Evolutionary conservation across 2,329 filamentous ascomycete genomes (phyloP).

Genomic region (Podosphaera aphanis): DNA sequence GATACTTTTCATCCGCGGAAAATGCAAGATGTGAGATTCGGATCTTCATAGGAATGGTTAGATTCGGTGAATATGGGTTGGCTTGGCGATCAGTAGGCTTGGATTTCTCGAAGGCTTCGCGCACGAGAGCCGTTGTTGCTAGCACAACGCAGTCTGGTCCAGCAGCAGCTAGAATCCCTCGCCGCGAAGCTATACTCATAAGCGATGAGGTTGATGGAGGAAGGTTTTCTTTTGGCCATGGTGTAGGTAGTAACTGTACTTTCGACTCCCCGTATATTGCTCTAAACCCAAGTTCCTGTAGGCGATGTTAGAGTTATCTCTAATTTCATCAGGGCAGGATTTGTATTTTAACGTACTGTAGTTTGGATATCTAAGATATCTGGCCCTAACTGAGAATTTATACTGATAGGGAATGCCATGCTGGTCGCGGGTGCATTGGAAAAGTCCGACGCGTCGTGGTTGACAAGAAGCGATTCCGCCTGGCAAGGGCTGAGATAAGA

Average conservation of each 20-base stretch:
- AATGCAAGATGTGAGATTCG: constrained; percentile 77
- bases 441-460: not conserved
- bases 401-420: constrained; percentile 1
- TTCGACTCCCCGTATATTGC: constrained; percentile 61
- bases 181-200: constrained; percentile 56
- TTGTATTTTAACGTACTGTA: constrained; percentile 33
- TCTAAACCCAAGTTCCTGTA: constrained; percentile 54
- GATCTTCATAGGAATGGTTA: constrained; percentile 46
- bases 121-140: constrained; percentile 52
- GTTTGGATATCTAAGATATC: constrained; percentile 61
- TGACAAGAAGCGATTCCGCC: not conserved
- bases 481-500: not conserved
- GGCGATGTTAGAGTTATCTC: constrained; percentile 3
- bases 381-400: constrained; percentile 27
- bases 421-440: not conserved
- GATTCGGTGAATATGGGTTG: constrained; percentile 47
- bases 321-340: constrained; percentile 5
- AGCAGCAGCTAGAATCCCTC: constrained; percentile 67
- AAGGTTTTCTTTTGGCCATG: constrained; percentile 42
- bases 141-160: constrained; percentile 60
- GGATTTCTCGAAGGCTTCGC: constrained; percentile 44
- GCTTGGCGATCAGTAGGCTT: constrained; percentile 39
- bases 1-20: constrained; percentile 64
- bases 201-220: constrained; percentile 63
- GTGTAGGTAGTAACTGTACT: constrained; percentile 50